Conservation (phyloP, 2,329 filamentous ascomycete species). For the Nothophaeocryptopus gaeumannii region DNA sequence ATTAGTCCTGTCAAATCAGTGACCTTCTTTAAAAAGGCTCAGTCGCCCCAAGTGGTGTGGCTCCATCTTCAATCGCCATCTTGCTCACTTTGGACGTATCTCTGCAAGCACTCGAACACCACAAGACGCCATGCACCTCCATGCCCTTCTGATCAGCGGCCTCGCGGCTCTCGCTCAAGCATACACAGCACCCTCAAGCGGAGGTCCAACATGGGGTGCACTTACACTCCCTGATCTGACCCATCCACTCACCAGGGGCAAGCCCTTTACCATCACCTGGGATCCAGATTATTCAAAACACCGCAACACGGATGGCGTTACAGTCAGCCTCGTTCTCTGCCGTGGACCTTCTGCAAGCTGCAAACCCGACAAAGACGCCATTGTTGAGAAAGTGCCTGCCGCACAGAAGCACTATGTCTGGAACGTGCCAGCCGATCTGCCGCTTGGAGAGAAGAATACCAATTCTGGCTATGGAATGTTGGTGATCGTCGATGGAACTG, state of each 20-base stretch:
- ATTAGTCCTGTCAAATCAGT: too few relatives aligned
- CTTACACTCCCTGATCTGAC: slow-evolving; percentile 7
- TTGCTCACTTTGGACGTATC: too few relatives aligned
- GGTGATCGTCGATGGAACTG: slow-evolving; percentile 17
- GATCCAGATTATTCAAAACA: not conserved
- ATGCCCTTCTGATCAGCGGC: slow-evolving; percentile 1
- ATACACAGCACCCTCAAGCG: slow-evolving; percentile 9
- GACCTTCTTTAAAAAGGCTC: too few relatives aligned
- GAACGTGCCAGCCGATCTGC: slow-evolving; percentile 15
- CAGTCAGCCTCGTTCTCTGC: slow-evolving; percentile 16
- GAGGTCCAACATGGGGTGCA: slow-evolving; percentile 10
- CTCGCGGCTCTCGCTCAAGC: slow-evolving; percentile 5
- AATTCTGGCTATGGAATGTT: slow-evolving; percentile 15
- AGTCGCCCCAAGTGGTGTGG: too few relatives aligned
- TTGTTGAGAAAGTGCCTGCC: slow-evolving; percentile 3
- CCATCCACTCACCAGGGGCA: slow-evolving; percentile 10
- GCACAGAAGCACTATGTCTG: slow-evolving; percentile 5
- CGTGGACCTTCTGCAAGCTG: slow-evolving; percentile 14
- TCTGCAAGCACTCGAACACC: not conserved
- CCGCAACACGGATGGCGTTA: not conserved
- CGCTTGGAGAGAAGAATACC: slow-evolving; percentile 6
- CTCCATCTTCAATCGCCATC: too few relatives aligned
- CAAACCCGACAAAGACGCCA: slow-evolving; percentile 3
- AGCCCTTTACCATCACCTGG: slow-evolving; percentile 14
- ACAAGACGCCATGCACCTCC: slow-evolving; percentile 4